Evolutionary conservation across 179 eudicot genomes (phyloP), one percentile per base, ranked within the genome.

Genomic region (Drosera spatulata): DNA sequence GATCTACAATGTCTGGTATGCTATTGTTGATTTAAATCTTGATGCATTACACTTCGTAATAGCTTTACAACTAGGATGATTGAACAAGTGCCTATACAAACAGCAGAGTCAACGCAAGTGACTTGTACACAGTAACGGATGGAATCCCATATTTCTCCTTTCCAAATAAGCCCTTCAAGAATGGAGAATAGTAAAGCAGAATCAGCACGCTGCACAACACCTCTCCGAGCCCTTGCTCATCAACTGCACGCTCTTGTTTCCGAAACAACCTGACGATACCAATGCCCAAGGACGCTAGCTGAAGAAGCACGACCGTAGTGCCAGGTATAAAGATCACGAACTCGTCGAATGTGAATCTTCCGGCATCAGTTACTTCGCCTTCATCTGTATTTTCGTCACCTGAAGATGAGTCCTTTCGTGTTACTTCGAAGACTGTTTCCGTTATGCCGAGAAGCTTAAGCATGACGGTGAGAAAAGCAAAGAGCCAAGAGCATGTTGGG

Each of bases 141-240:
- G 80, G 80, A 45, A 72, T 72, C 57, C 80, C 80, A 59, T 68
- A 72, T 46, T 62, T 72, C 7, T 74, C 77, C 59, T 60, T 72
- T 9, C 74, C 44, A 52, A 72, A 69, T 52, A 76, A 15, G 42
- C 77, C 80, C 43, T 62, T 76, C 2, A 76, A 11, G 46, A 65
- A 76, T 49, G 65, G 55, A 56, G 65, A 76, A 39, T 64, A 72
- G 50, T 13, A 58, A 4, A 65, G 3, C 15, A 72, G 62, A 43
- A 69, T 66, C 46, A 59, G 55, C 10, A 59, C 4, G 44, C 73
- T 52, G 39, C 71, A 69, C 13, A 69, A 38, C 13, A 69, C 10
- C 70, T 73, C 80, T 9, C 77, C 77, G 0, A 69, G 2, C 10
- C 70, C 63, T 3, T n/a, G 55, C 13, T 15, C 64, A 9, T 33